phyloP scores from a whole-genome alignment of 768 basidiomycete species.

The Russula sp. region DNA sequence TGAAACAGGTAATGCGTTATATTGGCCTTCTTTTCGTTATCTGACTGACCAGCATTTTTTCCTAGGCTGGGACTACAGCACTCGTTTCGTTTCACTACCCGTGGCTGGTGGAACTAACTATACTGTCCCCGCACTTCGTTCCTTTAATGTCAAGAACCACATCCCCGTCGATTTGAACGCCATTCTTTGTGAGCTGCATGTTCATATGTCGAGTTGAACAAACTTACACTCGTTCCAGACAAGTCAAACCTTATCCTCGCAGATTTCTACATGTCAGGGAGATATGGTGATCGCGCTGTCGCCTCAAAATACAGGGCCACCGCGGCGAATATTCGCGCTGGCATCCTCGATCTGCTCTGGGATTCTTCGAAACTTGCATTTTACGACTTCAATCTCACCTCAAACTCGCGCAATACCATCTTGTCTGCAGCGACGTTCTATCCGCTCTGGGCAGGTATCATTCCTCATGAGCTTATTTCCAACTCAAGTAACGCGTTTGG shows the following conservation, averaged over 20 bases:
- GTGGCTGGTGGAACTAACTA: conserved; percentile 41
- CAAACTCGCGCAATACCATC: conserved; percentile 58
- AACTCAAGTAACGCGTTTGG: conserved; percentile 61
- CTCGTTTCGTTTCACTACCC: conserved; percentile 45
- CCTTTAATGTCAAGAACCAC: conserved; percentile 65
- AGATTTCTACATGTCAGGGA: conserved; percentile 50
- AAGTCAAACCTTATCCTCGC: conserved; percentile 61
- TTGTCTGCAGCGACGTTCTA: conserved; percentile 80
- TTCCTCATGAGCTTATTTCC: conserved; percentile 64
- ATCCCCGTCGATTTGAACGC: conserved; percentile 81
- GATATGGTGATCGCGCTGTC: conserved; percentile 38
- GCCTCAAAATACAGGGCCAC: conserved; percentile 51
- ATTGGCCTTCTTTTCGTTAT: neutral
- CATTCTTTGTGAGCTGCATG: conserved; percentile 63
- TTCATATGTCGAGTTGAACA: conserved; percentile 9
- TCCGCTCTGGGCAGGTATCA: conserved; percentile 83
- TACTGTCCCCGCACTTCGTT: conserved; percentile 56
- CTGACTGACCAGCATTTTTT: neutral
- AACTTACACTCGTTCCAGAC: conserved; percentile 43
- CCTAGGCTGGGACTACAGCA: conserved; percentile 42
- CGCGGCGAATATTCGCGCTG: conserved; percentile 58
- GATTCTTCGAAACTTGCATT: conserved; percentile 78
- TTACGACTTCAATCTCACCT: conserved; percentile 83
- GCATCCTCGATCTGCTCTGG: conserved; percentile 86
- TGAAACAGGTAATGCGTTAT: conserved; percentile 56